Base-by-base conservation (phyloP, 345 rosid species). In the Acer saccharum region DNA sequence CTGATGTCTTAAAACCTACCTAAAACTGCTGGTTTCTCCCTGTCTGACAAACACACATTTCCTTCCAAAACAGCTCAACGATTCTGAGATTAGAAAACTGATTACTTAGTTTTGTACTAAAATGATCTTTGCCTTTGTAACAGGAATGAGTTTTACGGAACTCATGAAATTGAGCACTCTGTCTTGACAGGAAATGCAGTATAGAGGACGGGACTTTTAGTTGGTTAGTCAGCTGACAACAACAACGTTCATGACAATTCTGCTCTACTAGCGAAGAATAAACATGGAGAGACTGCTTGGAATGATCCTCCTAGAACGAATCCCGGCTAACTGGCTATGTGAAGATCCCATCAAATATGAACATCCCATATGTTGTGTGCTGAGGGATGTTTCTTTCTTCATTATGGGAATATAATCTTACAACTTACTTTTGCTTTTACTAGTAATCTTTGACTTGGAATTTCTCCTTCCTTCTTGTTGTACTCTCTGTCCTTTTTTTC, bases 121-220 rank as follows among this genome's bases (percentile, higher is more conserved):
- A 68, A 43, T 1, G 46, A 10, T 43, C 71, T 54, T 54, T 68
- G 29, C 46, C 46, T 41, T 46, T 68, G 54, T 20, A 41, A 41
- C 25, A 43, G 46, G 7, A 4, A 20, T 20, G 46, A 25, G 32
- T 68, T 43, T 68, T 13, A 13, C 72, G 3, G 8, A 69, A 69
- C 39, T 27, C 48, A 66, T 43, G 41, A 62, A 29, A 9, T 80
- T 3, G 13, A 46, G 43, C 62, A 55, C 72, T 32, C 52, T 70
- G 27, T 68, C 68, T 65, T 57, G 58, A 44, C 91, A 92, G 94
- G 92, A 89, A 77, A 92, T 90, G 93, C 92, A 78, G 5, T 89
- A 84, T 74, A 92, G 84, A 79, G 90, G 97, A 81, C 82, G 93
- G 32, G 91, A 92, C 4, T 84, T 72, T 79, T 90, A 87, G 79